These are phyloP conservation scores for Echinosophora koreensis DNA, from an alignment of 306 rosid species.

Conservation along the genomic window DNA sequence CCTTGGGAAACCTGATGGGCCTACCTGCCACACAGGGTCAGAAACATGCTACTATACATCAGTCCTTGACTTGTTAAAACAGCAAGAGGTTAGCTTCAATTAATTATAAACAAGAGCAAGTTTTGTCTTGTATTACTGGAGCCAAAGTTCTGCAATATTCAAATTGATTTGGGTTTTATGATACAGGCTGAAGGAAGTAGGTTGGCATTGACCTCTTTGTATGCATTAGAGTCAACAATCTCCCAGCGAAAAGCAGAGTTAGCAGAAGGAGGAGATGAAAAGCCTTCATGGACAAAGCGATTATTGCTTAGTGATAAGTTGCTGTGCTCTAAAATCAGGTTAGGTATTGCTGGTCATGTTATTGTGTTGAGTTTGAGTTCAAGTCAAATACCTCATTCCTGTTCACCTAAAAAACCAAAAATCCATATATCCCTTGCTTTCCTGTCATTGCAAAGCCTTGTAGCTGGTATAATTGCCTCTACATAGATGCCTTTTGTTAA, in stretches of 20 bases:
- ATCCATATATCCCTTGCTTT: neutral
- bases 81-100: slow-evolving; percentile 60
- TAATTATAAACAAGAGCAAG: slow-evolving; percentile 1
- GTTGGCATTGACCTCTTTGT: slow-evolving; percentile 75
- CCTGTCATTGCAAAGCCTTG: neutral
- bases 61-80: slow-evolving; percentile 61
- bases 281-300: slow-evolving; percentile 84
- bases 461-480: slow-evolving; percentile 14
- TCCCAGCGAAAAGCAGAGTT: slow-evolving; percentile 74
- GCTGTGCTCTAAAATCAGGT: slow-evolving; percentile 90
- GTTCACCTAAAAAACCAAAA: slow-evolving; percentile 1
- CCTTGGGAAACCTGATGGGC: slow-evolving; percentile 95
- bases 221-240: slow-evolving; percentile 74
- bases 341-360: slow-evolving; percentile 16
- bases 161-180: slow-evolving; percentile 41
- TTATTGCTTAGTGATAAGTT: slow-evolving; percentile 66
- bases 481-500: neutral
- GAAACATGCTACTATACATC: slow-evolving; percentile 88
- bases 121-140: neutral
- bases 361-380: slow-evolving; percentile 28
- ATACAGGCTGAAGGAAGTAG: slow-evolving; percentile 61
- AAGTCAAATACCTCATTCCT: neutral
- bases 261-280: slow-evolving; percentile 52
- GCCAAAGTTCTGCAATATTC: slow-evolving; percentile 5
- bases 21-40: slow-evolving; percentile 91